Evolutionary conservation across 352 stramenopile species (phyloP).

Genomic region (Pythium rhizo-oryzae): DNA sequence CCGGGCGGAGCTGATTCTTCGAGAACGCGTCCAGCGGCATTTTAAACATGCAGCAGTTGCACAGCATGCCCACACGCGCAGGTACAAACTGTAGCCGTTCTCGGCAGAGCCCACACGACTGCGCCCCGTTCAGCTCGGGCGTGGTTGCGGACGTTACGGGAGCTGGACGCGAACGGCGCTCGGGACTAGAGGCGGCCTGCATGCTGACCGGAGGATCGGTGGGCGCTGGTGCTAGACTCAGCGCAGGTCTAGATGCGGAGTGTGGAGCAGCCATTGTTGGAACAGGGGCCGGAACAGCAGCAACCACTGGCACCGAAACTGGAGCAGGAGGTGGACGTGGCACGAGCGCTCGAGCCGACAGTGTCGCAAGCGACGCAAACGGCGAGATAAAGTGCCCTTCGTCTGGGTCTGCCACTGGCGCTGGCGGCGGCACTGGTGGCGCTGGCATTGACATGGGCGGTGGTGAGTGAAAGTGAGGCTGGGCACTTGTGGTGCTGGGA

Average conservation of each 20-base stretch:
- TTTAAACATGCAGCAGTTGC: slow-evolving; percentile 7
- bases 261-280: neutral
- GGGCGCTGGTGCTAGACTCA: too few species aligned
- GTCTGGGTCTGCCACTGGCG: neutral
- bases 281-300: neutral
- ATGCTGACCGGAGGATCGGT: too few species aligned
- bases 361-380: slow-evolving; percentile 9
- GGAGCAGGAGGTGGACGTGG: neutral
- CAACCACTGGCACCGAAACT: neutral
- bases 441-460: neutral
- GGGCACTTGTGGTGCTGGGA: too few species aligned
- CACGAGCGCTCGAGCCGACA: neutral
- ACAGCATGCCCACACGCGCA: neutral
- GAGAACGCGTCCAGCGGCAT: neutral
- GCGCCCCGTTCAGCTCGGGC: neutral
- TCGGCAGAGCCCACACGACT: neutral
- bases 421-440: neutral
- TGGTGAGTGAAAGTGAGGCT: neutral
- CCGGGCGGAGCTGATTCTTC: slow-evolving; percentile 1
- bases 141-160: neutral
- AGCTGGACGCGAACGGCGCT: too few species aligned
- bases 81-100: neutral
- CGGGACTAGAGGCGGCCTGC: too few species aligned
- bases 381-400: slow-evolving; percentile 8
- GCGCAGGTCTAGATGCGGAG: too few species aligned